Evolutionary conservation across 306 rosid genomes (phyloP).

Genomic region (Potentilla sterilis): DNA sequence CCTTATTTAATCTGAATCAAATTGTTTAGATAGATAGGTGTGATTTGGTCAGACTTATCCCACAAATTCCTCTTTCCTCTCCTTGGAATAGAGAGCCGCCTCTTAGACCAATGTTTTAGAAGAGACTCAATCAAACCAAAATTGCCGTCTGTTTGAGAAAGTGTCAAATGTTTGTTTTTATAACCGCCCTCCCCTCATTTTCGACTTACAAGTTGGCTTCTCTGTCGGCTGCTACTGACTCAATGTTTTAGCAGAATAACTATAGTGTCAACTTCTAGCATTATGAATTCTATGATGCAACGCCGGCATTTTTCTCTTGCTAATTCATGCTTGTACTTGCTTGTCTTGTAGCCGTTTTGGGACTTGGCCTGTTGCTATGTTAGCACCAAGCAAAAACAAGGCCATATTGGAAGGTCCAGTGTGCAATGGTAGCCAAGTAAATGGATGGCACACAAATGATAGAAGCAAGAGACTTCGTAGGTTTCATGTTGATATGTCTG

Average conservation of each 20-base stretch:
- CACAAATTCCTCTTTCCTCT: not conserved
- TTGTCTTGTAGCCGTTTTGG: slow-evolving; percentile 72
- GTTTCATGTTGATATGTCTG: slow-evolving; percentile 99
- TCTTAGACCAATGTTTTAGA: not conserved
- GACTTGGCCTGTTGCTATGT: slow-evolving; percentile 99
- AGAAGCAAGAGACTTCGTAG: slow-evolving; percentile 83
- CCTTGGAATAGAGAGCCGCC: not conserved
- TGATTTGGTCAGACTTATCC: not conserved
- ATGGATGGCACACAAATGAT: slow-evolving; percentile 98
- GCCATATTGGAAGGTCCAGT: slow-evolving; percentile 97
- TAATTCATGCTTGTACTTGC: slow-evolving; percentile 27
- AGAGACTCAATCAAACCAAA: not conserved
- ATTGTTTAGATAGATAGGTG: not conserved
- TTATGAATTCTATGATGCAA: slow-evolving; percentile 18
- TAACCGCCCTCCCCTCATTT: not conserved
- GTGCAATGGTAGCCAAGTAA: slow-evolving; percentile 87
- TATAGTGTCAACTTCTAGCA: slow-evolving; percentile 3
- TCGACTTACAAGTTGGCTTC: not conserved
- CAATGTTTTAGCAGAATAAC: slow-evolving; percentile 5
- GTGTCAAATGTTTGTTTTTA: not conserved
- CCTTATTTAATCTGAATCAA: not conserved
- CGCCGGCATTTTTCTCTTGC: not conserved
- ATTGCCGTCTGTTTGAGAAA: not conserved
- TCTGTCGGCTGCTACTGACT: not conserved
- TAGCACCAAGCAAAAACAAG: slow-evolving; percentile 89